Conservation (phyloP, 164 flowering plant genomes). For the Berberis vulgaris region DNA sequence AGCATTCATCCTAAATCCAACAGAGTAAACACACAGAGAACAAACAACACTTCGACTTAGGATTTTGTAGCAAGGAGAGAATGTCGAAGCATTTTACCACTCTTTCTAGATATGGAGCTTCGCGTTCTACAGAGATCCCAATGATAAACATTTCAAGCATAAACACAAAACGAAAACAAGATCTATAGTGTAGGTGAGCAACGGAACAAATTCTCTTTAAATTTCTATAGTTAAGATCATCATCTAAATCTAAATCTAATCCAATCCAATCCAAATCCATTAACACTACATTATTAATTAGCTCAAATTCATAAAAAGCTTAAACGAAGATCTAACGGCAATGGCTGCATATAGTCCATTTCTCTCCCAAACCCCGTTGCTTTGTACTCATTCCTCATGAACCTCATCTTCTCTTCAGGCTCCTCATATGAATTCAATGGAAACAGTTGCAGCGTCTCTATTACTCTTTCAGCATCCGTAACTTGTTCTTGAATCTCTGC, state of each 20-base stretch:
- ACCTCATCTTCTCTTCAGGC: slow-evolving; percentile 33
- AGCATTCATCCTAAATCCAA: too few species aligned
- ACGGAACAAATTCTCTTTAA: too few species aligned
- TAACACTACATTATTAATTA: background rate
- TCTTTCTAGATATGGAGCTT: slow-evolving; percentile 5
- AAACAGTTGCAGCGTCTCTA: slow-evolving; percentile 83
- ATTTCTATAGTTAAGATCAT: too few species aligned
- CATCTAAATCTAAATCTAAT: too few species aligned
- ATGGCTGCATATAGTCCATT: slow-evolving; percentile 39
- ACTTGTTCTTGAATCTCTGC: slow-evolving; percentile 28
- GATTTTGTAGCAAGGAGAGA: slow-evolving; percentile 2
- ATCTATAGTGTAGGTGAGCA: too few species aligned
- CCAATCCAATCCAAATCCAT: slow-evolving; percentile 10
- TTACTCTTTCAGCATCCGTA: slow-evolving; percentile 36
- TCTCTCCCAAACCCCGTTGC: slow-evolving; percentile 27
- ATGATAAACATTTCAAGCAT: background rate
- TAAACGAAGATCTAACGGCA: slow-evolving; percentile 71
- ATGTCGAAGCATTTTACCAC: slow-evolving; percentile 12
- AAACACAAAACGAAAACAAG: too few species aligned
- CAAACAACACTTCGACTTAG: background rate
- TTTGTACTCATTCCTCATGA: slow-evolving; percentile 27
- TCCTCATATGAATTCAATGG: slow-evolving; percentile 59
- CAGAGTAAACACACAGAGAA: too few species aligned
- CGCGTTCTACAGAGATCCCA: background rate
- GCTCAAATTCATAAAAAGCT: slow-evolving; percentile 38